Conservation (phyloP, 441 rosid genomes). For the Populus hybrid region DNA sequence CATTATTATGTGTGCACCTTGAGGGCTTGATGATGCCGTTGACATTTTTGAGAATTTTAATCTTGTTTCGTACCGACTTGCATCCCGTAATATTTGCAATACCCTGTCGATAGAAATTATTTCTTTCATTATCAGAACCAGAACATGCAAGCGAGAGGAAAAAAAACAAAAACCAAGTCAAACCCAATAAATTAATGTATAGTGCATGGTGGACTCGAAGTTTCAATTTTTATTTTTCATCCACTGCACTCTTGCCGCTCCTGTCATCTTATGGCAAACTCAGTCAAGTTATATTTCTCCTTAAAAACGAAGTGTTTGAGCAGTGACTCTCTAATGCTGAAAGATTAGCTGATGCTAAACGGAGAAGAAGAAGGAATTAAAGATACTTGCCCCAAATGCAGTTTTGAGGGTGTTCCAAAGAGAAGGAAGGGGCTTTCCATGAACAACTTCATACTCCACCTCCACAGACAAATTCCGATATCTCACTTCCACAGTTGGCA, state of each 20-base stretch:
- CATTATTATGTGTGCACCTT: slow-evolving; percentile 18
- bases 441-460: slow-evolving; percentile 29
- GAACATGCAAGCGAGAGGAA: neutral
- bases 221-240: no score
- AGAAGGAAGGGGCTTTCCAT: slow-evolving; percentile 10
- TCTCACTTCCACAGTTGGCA: slow-evolving; percentile 24
- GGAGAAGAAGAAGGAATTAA: neutral
- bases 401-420: slow-evolving; percentile 18
- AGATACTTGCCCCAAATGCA: slow-evolving; percentile 11
- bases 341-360: neutral
- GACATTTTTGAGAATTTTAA: slow-evolving; percentile 29
- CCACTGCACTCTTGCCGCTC: neutral
- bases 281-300: neutral
- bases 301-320: neutral
- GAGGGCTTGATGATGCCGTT: slow-evolving; percentile 40
- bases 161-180: neutral
- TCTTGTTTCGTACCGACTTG: slow-evolving; percentile 14
- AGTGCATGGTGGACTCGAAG: no score
- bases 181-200: neutral
- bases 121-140: neutral
- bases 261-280: neutral
- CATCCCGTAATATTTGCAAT: slow-evolving; percentile 10
- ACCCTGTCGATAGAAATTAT: slow-evolving; percentile 15
- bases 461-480: slow-evolving; percentile 20
- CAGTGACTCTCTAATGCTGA: neutral